A percentile compares a stretch with the other conserved stretches of the same genome.
These are phyloP conservation scores for Sclerotiophoma versabilis DNA, from an alignment of 2,329 filamentous ascomycete species.

Conservation along the genomic window DNA sequence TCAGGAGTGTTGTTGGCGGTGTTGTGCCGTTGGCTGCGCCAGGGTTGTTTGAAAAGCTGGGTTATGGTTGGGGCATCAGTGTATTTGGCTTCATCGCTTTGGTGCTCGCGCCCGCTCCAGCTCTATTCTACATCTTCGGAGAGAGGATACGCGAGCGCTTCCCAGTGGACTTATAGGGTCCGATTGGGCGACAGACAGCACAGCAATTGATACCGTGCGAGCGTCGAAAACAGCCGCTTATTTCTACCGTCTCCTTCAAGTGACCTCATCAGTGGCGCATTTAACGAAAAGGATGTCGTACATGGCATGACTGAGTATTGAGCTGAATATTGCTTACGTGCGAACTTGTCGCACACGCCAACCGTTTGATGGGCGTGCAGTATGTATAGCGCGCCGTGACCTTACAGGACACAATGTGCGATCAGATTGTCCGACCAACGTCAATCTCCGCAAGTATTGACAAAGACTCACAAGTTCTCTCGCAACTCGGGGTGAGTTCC, in stretches of 20 bases:
- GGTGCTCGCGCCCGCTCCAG: conserved; percentile 57
- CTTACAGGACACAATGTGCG: too few species aligned
- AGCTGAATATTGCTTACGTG: neutral
- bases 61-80: conserved; percentile 60
- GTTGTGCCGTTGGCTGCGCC: conserved; percentile 57
- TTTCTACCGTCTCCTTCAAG: neutral
- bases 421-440: too few species aligned
- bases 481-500: too few species aligned
- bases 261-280: neutral
- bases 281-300: neutral
- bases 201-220: neutral
- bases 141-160: conserved; percentile 55
- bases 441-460: too few species aligned
- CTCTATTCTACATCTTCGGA: conserved; percentile 59
- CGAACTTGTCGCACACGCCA: neutral
- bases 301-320: neutral
- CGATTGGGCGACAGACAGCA: neutral
- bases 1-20: conserved; percentile 56
- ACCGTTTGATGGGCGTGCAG: neutral
- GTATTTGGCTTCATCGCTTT: conserved; percentile 57
- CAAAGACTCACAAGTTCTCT: too few species aligned
- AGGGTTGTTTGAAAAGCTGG: conserved; percentile 52
- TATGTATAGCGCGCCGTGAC: too few species aligned
- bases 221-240: too few species aligned
- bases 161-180: conserved; percentile 26